A percentile compares a stretch with the other conserved stretches of the same genome.
Evolutionary conservation across 192 early-diverging fungal species (phyloP).

Genomic region (Coemansia sp.): DNA sequence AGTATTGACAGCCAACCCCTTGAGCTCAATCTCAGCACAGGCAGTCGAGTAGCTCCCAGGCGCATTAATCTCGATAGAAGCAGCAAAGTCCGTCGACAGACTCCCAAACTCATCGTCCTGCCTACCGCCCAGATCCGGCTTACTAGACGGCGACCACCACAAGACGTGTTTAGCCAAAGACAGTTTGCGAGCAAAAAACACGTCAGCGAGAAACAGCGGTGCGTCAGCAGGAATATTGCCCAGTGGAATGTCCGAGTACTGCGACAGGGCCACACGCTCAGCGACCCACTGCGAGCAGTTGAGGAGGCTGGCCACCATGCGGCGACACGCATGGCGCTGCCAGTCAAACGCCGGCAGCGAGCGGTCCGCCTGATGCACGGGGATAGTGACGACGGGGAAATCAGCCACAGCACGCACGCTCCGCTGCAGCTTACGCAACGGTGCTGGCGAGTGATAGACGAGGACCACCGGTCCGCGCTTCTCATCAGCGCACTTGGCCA

Average conservation of each 20-base stretch:
- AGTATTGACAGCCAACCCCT: slow-evolving; percentile 83
- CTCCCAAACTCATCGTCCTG: slow-evolving; percentile 48
- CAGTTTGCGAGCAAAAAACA: slow-evolving; percentile 85
- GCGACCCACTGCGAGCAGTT: slow-evolving; percentile 74
- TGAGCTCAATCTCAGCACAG: slow-evolving; percentile 83
- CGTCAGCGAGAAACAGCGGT: slow-evolving; percentile 79
- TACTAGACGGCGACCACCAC: slow-evolving; percentile 85
- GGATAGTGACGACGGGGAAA: slow-evolving; percentile 75
- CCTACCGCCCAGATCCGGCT: slow-evolving; percentile 87
- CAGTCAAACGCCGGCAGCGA: slow-evolving; percentile 83
- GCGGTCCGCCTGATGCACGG: slow-evolving; percentile 72
- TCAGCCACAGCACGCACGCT: slow-evolving; percentile 61
- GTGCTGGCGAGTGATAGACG: slow-evolving; percentile 70
- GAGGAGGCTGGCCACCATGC: slow-evolving; percentile 82
- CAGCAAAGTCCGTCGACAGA: slow-evolving; percentile 1
- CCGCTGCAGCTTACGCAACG: slow-evolving; percentile 56
- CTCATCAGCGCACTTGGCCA: slow-evolving; percentile 67
- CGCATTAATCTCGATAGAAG: slow-evolving; percentile 69
- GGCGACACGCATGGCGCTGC: slow-evolving; percentile 70
- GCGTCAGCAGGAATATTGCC: slow-evolving; percentile 88
- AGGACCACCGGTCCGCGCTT: slow-evolving; percentile 72
- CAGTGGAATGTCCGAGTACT: slow-evolving; percentile 86
- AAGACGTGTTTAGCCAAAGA: slow-evolving; percentile 77
- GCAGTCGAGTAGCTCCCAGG: slow-evolving; percentile 81
- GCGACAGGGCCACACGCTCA: slow-evolving; percentile 72